phyloP scores from a whole-genome alignment of 805 yeast genomes.

The Yueomyces sinensis region DNA sequence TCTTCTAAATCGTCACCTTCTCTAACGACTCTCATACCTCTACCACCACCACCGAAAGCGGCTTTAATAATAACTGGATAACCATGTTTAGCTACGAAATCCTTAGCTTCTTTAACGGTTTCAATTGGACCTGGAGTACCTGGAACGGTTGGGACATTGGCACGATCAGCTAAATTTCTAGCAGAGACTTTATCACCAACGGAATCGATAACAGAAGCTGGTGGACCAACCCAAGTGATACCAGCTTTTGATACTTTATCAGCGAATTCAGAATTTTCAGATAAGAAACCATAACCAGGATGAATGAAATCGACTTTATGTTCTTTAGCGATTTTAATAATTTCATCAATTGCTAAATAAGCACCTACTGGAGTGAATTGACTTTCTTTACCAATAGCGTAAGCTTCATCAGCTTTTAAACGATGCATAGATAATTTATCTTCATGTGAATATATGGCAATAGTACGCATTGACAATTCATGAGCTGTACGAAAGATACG shows the following conservation, averaged over 20 bases:
- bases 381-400: slow-evolving; percentile 80
- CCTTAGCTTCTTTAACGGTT: slow-evolving; percentile 59
- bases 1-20: slow-evolving; percentile 90
- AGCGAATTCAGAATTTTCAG: slow-evolving; percentile 91
- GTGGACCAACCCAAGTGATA: slow-evolving; percentile 93
- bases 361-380: slow-evolving; percentile 94
- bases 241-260: slow-evolving; percentile 82
- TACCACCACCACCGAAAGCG: slow-evolving; percentile 99
- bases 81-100: slow-evolving; percentile 74
- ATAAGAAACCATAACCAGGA: slow-evolving; percentile 85
- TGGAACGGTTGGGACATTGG: slow-evolving; percentile 87
- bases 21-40: slow-evolving; percentile 98
- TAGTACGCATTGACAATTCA: slow-evolving; percentile 92
- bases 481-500: slow-evolving; percentile 95
- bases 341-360: slow-evolving; percentile 89
- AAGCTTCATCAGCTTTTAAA: slow-evolving; percentile 87
- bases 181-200: slow-evolving; percentile 98
- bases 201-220: slow-evolving; percentile 72
- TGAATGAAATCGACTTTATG: slow-evolving; percentile 78
- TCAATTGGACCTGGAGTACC: slow-evolving; percentile 98
- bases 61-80: slow-evolving; percentile 96
- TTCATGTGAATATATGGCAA: slow-evolving; percentile 93
- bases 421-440: slow-evolving; percentile 92
- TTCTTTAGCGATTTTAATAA: slow-evolving; percentile 68
- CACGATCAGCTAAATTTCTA: slow-evolving; percentile 67